Evolutionary conservation across 495 filamentous ascomycete species (phyloP), one percentile per base, ranked within the genome.

Genomic region (Monascus purpureus): DNA sequence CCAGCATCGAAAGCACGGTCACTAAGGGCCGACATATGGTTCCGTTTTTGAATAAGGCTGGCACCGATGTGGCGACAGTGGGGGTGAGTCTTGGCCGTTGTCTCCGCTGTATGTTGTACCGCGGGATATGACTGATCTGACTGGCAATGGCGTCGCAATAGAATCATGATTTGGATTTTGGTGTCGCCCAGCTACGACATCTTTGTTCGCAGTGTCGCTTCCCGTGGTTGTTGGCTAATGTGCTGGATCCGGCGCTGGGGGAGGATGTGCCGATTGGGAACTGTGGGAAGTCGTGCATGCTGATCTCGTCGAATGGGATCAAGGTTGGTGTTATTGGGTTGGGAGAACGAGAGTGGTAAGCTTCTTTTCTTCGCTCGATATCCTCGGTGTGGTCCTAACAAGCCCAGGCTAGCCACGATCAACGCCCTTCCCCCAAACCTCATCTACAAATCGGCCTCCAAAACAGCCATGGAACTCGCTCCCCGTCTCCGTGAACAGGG

Each of bases 131-230:
- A 22, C 9, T 24, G 19, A 7, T 0, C 14, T 7, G 14, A 22
- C 30, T 27, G 27, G 14, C 19, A 13, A 16, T 23, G 24, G 7
- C n/a, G 22, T 25, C 22, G 7, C n/a, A 7, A 31, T 37, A 75
- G 70, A 94, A 94, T 48, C 86, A 94, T 52, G 86, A 94, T 48
- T 73, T 94, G 23, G 86, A 94, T 52, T 94, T 94, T 45, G 86
- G 86, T n/a, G 78, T 88, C 13, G 52, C 61, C 7, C 84, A 92
- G 46, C 81, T 82, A 47, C 68, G 66, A 13, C 64, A 88, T 48
- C 56, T 94, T 13, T 67, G 73, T 6, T 61, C 63, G 4, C 73
- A 82, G 45, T 90, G 83, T 60, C 62, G 63, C 13, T 94, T 94
- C 37, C 86, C 86, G 2, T 94, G 86, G 86, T 70, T 94, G 1